Conservation (phyloP, 495 filamentous ascomycete genomes). For the Trypethelium eluteriae region DNA sequence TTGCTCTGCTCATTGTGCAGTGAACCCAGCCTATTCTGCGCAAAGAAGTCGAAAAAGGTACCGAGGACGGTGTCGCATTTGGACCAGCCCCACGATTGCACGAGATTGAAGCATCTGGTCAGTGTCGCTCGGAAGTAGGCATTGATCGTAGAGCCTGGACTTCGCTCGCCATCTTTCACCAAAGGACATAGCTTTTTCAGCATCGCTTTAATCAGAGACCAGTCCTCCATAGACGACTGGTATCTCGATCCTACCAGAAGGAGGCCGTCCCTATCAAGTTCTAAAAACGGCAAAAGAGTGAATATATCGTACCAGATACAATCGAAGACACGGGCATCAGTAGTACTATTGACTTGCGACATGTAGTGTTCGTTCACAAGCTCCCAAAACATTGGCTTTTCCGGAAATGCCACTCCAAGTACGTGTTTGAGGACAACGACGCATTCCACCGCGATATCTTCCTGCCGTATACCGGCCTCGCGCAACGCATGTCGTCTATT, state of each 20-base stretch:
- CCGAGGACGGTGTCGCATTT: conserved; percentile 71
- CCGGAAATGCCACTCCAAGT: conserved; percentile 26
- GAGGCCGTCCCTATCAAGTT: conserved; percentile 64
- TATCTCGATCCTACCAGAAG: conserved; percentile 51
- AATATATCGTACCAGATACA: conserved; percentile 66
- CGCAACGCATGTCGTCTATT: conserved; percentile 46
- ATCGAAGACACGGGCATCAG: conserved; percentile 57
- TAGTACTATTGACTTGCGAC: conserved; percentile 27
- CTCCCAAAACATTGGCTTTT: conserved; percentile 49
- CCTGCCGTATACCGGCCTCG: conserved; percentile 59
- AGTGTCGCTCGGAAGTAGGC: conserved; percentile 69
- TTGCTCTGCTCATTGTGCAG: conserved; percentile 69
- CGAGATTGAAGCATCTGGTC: conserved; percentile 68
- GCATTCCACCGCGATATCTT: conserved; percentile 51
- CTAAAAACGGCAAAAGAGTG: conserved; percentile 63
- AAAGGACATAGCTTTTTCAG: conserved; percentile 32
- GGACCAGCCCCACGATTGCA: conserved; percentile 78
- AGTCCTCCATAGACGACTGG: conserved; percentile 54
- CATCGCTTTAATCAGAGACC: conserved; percentile 60
- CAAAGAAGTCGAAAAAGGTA: conserved; percentile 85
- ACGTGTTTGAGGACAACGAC: conserved; percentile 61
- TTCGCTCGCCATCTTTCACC: conserved; percentile 31
- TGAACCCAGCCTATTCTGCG: conserved; percentile 61
- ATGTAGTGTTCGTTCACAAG: conserved; percentile 45
- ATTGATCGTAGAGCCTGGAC: conserved; percentile 66